Evolutionary conservation across 2,329 filamentous ascomycete genomes (phyloP), one percentile per base, ranked within the genome.

Genomic region (Cladosporium austrohemisphaericum): DNA sequence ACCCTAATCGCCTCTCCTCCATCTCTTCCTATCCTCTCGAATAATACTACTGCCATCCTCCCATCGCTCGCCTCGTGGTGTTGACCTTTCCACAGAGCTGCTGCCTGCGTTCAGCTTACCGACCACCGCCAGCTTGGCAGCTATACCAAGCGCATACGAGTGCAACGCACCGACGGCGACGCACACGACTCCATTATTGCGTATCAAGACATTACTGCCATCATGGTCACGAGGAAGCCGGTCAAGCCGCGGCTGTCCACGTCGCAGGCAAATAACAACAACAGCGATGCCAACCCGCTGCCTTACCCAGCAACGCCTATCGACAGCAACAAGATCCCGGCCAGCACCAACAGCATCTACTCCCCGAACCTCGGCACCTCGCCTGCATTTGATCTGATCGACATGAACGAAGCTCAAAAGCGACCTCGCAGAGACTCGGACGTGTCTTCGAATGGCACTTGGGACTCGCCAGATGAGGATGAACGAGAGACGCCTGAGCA

Each of bases 221-320:
- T 51, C 13, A 76, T 76, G 73, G 71, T 75, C 44, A 70, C 63
- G 18, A 62, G 71, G 47, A 74, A 73, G 53, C 65, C 71, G 6
- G 63, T 68, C 20, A 59, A 64, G 11, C 62, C 61, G 23, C 59
- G 56, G 38, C 62, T 72, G 35, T 66, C 70, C 41, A 72, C 72
- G 9, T 61, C 66, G 5, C 37, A 25, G 25, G 33, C 44, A 38
- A 23, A 41, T n/a, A n/a, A n/a, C n/a, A 36, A 36, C 33, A 36
- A 36, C 16, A 10, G 16, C 6, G 5, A 65, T 11, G 56, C 68
- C 54, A 68, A 69, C 16, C 71, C 70, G 19, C 23, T 41, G 6
- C 73, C 73, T 2, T 75, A 76, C 49, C 73, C 73, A 11, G 67
- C 66, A 2, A 68, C 69, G 0, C 71, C 73, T 2, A 63, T 61